Conservation (phyloP, 2,329 filamentous ascomycete genomes). For the Ophiognomonia clavigignenti-juglandacearum region DNA sequence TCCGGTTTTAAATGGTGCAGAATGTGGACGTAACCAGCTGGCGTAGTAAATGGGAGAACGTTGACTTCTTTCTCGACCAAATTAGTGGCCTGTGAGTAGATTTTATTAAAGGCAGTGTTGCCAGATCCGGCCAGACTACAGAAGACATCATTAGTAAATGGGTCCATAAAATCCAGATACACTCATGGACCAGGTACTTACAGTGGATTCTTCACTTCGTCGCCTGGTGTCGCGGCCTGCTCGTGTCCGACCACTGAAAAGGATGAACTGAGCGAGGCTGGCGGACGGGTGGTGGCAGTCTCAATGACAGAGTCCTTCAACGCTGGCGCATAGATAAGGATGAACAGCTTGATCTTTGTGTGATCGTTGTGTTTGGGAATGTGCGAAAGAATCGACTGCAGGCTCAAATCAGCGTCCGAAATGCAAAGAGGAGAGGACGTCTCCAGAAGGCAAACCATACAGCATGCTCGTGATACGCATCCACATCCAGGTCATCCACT, state of each 20-base stretch:
- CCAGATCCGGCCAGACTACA: constrained; percentile 41
- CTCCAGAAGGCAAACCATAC: constrained; percentile 51
- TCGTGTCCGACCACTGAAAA: constrained; percentile 81
- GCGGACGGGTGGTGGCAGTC: constrained; percentile 50
- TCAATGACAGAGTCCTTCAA: constrained; percentile 63
- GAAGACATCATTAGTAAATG: background rate
- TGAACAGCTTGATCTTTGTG: constrained; percentile 70
- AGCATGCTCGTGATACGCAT: constrained; percentile 68
- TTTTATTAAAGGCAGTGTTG: constrained; percentile 65
- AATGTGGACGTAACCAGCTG: constrained; percentile 80
- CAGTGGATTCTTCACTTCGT: constrained; percentile 57
- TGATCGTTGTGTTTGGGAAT: constrained; percentile 75
- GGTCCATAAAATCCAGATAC: background rate
- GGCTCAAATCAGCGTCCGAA: background rate
- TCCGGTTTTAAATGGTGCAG: constrained; percentile 82
- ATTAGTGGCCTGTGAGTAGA: constrained; percentile 73
- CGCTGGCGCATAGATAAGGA: constrained; percentile 83
- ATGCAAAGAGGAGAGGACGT: background rate
- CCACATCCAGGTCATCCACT: constrained; percentile 53
- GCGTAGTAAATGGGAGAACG: constrained; percentile 82
- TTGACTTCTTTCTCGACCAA: constrained; percentile 82
- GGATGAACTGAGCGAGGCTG: constrained; percentile 68
- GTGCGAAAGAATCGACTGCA: constrained; percentile 79
- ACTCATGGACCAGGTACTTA: constrained; percentile 30
- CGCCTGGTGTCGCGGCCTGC: constrained; percentile 63